These are phyloP conservation scores for Lactifluus echinatus DNA, from an alignment of 768 basidiomycete species.

Conservation along the genomic window DNA sequence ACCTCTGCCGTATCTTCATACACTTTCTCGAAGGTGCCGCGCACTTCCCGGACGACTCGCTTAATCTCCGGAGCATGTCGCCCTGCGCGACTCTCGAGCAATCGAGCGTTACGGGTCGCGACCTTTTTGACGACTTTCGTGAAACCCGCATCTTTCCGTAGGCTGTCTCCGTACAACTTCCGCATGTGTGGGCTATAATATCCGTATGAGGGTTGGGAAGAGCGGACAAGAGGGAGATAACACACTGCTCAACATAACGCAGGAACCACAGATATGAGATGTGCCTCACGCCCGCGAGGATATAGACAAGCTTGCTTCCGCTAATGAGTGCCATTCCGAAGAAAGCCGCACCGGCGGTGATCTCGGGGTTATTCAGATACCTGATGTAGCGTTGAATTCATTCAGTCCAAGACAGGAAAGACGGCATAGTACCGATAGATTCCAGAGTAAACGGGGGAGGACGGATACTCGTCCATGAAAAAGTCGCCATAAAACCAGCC, in stretches of 20 bases:
- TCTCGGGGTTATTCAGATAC: conserved; percentile 91
- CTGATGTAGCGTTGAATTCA: conserved; percentile 30
- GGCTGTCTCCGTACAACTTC: conserved; percentile 85
- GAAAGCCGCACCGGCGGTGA: conserved; percentile 93
- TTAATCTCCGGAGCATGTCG: conserved; percentile 76
- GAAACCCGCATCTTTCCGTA: conserved; percentile 94
- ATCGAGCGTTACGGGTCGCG: conserved; percentile 70
- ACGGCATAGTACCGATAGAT: conserved; percentile 69
- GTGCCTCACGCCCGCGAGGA: conserved; percentile 76
- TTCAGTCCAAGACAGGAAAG: background rate
- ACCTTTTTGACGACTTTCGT: conserved; percentile 97
- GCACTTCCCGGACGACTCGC: conserved; percentile 83
- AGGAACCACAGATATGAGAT: conserved; percentile 97
- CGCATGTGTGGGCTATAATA: conserved; percentile 88
- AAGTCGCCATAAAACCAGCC: conserved; percentile 99
- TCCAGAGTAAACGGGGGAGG: conserved; percentile 88
- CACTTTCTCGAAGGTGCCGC: conserved; percentile 92
- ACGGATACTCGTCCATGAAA: conserved; percentile 89
- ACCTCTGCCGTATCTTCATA: conserved; percentile 89
- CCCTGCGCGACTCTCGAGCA: conserved; percentile 69
- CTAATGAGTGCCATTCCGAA: conserved; percentile 90
- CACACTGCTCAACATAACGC: conserved; percentile 82
- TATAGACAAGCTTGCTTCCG: conserved; percentile 83
- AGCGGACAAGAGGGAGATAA: conserved; percentile 11
- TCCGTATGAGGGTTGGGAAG: background rate